phyloP scores from a whole-genome alignment of 495 filamentous ascomycete genomes.

The Aspergillus mulundensis region DNA sequence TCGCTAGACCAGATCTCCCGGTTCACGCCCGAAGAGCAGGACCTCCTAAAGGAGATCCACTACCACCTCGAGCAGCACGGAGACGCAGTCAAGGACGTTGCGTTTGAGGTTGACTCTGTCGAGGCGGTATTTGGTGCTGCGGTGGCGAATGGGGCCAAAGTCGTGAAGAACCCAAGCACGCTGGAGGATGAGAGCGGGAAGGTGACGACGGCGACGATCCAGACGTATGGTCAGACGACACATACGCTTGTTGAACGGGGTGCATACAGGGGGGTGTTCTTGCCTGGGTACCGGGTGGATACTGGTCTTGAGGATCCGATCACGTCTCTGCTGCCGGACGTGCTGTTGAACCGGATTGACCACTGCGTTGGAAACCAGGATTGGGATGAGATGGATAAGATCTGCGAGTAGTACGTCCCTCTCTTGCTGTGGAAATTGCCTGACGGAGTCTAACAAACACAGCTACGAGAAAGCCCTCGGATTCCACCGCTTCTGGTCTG shows the following conservation, averaged over 20 bases:
- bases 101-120: slow-evolving; percentile 86
- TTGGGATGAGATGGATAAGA: slow-evolving; percentile 80
- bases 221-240: slow-evolving; percentile 88
- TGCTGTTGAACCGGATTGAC: slow-evolving; percentile 71
- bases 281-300: slow-evolving; percentile 69
- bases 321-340: slow-evolving; percentile 47
- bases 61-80: slow-evolving; percentile 75
- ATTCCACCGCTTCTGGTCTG: slow-evolving; percentile 93
- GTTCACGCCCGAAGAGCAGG: slow-evolving; percentile 52
- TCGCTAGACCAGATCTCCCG: slow-evolving; percentile 46
- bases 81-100: slow-evolving; percentile 86
- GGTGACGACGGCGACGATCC: slow-evolving; percentile 68
- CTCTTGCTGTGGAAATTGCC: not conserved
- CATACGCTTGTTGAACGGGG: slow-evolving; percentile 75
- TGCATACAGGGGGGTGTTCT: slow-evolving; percentile 65
- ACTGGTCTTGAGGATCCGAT: slow-evolving; percentile 45
- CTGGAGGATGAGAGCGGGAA: slow-evolving; percentile 45
- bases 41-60: slow-evolving; percentile 64
- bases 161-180: slow-evolving; percentile 54
- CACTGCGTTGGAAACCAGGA: slow-evolving; percentile 94
- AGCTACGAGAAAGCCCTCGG: slow-evolving; percentile 82
- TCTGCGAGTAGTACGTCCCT: slow-evolving; percentile 64
- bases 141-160: slow-evolving; percentile 61
- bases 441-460: not conserved
- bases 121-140: slow-evolving; percentile 68